Conservation (phyloP, 345 rosid genomes). For the Salix exigua region DNA sequence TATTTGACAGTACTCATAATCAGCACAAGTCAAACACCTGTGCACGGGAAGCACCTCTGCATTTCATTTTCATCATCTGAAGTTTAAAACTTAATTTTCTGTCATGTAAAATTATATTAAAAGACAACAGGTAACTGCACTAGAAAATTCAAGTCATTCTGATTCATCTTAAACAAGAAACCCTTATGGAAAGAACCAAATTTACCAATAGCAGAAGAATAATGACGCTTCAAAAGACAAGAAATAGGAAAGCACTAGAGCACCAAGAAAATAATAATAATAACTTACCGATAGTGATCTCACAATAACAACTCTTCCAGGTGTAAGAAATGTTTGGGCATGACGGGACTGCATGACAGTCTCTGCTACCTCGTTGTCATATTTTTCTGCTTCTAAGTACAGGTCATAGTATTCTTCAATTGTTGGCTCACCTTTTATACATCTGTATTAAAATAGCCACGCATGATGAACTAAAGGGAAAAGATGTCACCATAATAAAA, state of each 20-base stretch:
- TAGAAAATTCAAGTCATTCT: background rate
- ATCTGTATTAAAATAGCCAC: constrained; percentile 43
- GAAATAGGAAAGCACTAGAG: background rate
- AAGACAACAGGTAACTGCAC: constrained; percentile 1
- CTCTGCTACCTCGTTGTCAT: constrained; percentile 45
- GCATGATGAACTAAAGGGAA: constrained; percentile 4
- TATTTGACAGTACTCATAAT: too few relatives aligned
- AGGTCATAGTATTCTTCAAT: constrained; percentile 86
- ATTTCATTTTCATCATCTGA: background rate
- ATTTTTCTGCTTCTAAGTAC: constrained; percentile 54
- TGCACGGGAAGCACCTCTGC: constrained; percentile 6
- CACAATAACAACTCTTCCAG: constrained; percentile 84
- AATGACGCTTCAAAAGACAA: background rate
- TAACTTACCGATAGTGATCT: constrained; percentile 70
- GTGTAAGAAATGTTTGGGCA: constrained; percentile 41
- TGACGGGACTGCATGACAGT: constrained; percentile 59
- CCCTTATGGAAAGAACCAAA: background rate
- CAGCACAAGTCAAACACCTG: background rate
- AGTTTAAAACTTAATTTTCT: background rate
- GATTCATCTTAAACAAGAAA: constrained; percentile 2
- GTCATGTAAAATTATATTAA: background rate
- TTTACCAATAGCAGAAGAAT: constrained; percentile 1
- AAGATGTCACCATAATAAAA: background rate
- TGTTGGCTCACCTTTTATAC: constrained; percentile 88
- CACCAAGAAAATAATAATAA: constrained; percentile 11